Evolutionary conservation across 768 basidiomycete species (phyloP).

Genomic region (Sistotremastrum niveocremeum): DNA sequence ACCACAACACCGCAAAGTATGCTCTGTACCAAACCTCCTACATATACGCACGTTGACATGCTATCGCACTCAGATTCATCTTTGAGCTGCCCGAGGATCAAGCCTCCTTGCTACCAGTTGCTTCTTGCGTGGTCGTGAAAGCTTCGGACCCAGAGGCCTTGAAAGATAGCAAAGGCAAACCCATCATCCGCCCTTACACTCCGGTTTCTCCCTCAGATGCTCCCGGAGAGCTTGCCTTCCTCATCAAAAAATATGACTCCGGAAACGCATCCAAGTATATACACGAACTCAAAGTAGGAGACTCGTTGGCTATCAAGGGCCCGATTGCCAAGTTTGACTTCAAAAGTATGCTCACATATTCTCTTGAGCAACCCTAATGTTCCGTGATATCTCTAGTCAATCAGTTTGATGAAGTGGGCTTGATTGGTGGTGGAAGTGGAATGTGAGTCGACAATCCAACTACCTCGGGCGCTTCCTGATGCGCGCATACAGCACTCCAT

Average conservation of each 20-base stretch:
- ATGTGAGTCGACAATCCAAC: slow-evolving; percentile 37
- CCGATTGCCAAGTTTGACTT: slow-evolving; percentile 82
- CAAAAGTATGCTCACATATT: slow-evolving; percentile 36
- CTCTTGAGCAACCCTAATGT: neutral
- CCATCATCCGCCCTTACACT: slow-evolving; percentile 85
- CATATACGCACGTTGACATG: slow-evolving; percentile 1
- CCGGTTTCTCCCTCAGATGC: slow-evolving; percentile 69
- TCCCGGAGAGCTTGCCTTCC: slow-evolving; percentile 61
- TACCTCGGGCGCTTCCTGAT: neutral
- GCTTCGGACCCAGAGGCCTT: slow-evolving; percentile 52
- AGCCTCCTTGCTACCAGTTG: slow-evolving; percentile 63
- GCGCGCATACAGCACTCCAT: neutral
- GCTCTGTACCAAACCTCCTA: slow-evolving; percentile 7
- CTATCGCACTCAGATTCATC: slow-evolving; percentile 36
- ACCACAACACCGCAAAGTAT: slow-evolving; percentile 83
- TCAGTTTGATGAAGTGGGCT: slow-evolving; percentile 71
- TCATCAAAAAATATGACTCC: slow-evolving; percentile 76
- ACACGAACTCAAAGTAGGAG: slow-evolving; percentile 66
- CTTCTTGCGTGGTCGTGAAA: slow-evolving; percentile 69
- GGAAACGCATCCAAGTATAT: slow-evolving; percentile 83
- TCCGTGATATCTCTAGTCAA: slow-evolving; percentile 36
- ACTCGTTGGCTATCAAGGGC: slow-evolving; percentile 77
- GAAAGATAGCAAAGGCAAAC: slow-evolving; percentile 69
- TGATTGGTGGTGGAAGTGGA: slow-evolving; percentile 90
- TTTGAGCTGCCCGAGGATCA: slow-evolving; percentile 73